A percentile compares a stretch with the other conserved stretches of the same genome.
phyloP scores from a whole-genome alignment of 495 filamentous ascomycete species.

The Cetradonia linearis region DNA sequence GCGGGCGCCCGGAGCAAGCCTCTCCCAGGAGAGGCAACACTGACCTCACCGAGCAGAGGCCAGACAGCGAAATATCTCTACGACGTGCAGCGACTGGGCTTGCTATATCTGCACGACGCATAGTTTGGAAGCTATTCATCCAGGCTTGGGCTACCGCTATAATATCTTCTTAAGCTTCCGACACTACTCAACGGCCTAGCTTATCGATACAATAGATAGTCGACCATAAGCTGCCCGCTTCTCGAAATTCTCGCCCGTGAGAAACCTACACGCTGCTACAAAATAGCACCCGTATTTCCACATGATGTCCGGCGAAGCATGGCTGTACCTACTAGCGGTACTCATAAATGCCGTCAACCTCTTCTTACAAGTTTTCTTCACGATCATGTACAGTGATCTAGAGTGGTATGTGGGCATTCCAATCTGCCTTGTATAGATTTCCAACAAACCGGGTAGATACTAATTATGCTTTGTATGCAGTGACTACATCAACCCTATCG shows the following conservation, averaged over 20 bases:
- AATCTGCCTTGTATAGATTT: neutral
- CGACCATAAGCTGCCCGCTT: conserved; percentile 4
- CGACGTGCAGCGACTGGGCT: neutral
- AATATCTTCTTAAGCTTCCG: neutral
- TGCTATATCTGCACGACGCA: neutral
- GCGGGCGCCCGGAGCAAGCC: conserved; percentile 1
- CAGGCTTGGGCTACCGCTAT: neutral
- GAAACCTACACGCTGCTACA: neutral
- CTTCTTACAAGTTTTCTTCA: conserved; percentile 99
- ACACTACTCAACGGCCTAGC: neutral
- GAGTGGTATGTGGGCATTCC: conserved; percentile 67
- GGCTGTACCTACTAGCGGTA: conserved; percentile 97
- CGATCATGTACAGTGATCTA: conserved; percentile 98
- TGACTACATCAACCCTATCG: conserved; percentile 99
- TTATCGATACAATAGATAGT: conserved; percentile 1
- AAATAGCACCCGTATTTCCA: neutral
- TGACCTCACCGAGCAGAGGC: conserved; percentile 8
- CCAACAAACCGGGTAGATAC: conserved; percentile 20
- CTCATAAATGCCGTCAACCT: conserved; percentile 99
- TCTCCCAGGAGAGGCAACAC: conserved; percentile 2
- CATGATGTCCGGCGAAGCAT: conserved; percentile 94
- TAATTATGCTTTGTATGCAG: conserved; percentile 36
- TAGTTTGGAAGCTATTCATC: neutral
- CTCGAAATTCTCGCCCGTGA: neutral
- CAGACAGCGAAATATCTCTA: neutral